Evolutionary conservation across 192 early-diverging fungal species (phyloP).

Genomic region (Phycomyces blakesleeanus): DNA sequence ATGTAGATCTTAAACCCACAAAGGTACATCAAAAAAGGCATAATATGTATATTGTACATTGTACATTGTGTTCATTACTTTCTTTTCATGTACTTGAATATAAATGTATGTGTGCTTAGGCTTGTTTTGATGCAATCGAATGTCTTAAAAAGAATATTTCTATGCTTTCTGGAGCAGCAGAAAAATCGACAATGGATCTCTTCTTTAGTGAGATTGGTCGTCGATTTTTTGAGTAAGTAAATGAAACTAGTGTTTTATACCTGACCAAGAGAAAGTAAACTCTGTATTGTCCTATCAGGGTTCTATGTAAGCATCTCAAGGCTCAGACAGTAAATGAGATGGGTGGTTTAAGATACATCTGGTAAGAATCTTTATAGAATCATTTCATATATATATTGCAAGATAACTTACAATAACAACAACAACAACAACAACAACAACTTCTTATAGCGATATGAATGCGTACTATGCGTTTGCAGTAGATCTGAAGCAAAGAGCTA

Average conservation of each 20-base stretch:
- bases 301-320: conserved; percentile 82
- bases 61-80: too few species aligned
- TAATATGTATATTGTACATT: neutral
- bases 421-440: conserved; percentile 3
- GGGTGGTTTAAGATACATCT: conserved; percentile 89
- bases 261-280: too few species aligned
- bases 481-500: conserved; percentile 54
- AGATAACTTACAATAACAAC: too few species aligned
- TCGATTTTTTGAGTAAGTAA: conserved; percentile 79
- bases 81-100: too few species aligned
- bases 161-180: conserved; percentile 69
- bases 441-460: conserved; percentile 65
- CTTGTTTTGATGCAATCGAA: conserved; percentile 73
- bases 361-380: conserved; percentile 40
- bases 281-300: conserved; percentile 39
- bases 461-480: conserved; percentile 71
- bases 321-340: conserved; percentile 73
- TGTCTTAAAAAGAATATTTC: conserved; percentile 74
- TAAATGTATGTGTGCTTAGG: too few species aligned
- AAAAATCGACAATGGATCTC: conserved; percentile 85
- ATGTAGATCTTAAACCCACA: conserved; percentile 69
- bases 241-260: conserved; percentile 6
- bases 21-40: conserved; percentile 36
- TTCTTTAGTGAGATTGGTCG: conserved; percentile 87
- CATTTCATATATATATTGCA: too few species aligned